Percentiles rank a stretch among this genome's conserved stretches.
Evolutionary conservation across 2,329 filamentous ascomycete species (phyloP).

Genomic region (Pseudonectria buxi): DNA sequence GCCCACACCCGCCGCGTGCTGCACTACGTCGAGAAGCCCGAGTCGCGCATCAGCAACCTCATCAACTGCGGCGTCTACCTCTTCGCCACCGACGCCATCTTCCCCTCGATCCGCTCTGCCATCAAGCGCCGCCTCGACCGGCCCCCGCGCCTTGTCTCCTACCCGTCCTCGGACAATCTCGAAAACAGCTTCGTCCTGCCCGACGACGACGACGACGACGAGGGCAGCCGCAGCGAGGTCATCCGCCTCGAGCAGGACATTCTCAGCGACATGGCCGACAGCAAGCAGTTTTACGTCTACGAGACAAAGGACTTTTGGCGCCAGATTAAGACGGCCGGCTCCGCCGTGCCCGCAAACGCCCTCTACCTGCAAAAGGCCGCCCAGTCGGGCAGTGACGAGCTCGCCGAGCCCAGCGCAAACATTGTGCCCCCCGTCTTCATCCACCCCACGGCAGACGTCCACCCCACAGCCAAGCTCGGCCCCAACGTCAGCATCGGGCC

Average conservation of each 20-base stretch:
- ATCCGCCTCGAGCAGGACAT: conserved; percentile 97
- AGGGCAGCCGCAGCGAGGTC: conserved; percentile 74
- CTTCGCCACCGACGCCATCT: conserved; percentile 91
- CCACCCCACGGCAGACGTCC: conserved; percentile 82
- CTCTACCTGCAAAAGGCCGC: conserved; percentile 92
- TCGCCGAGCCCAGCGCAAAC: conserved; percentile 75
- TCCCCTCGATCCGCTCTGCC: conserved; percentile 86
- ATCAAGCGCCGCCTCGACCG: conserved; percentile 94
- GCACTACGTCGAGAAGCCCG: conserved; percentile 98
- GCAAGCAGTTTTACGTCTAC: conserved; percentile 95
- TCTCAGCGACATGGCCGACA: conserved; percentile 88
- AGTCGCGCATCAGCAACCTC: conserved; percentile 93
- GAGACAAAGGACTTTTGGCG: conserved; percentile 99
- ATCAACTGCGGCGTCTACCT: conserved; percentile 99
- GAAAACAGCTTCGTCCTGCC: conserved; percentile 53
- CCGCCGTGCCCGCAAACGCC: conserved; percentile 91
- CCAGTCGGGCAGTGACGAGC: conserved; percentile 70
- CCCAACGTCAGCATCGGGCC: conserved; percentile 95
- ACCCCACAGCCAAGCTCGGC: conserved; percentile 91
- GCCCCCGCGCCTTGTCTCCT: conserved; percentile 76
- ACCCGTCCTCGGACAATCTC: conserved; percentile 91
- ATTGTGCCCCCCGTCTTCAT: conserved; percentile 93
- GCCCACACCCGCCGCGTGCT: conserved; percentile 89
- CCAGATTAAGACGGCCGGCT: conserved; percentile 98
- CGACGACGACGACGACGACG: conserved; percentile 57